Base-by-base conservation (phyloP, 2,329 filamentous ascomycete genomes). In the Epichloe baconii region DNA sequence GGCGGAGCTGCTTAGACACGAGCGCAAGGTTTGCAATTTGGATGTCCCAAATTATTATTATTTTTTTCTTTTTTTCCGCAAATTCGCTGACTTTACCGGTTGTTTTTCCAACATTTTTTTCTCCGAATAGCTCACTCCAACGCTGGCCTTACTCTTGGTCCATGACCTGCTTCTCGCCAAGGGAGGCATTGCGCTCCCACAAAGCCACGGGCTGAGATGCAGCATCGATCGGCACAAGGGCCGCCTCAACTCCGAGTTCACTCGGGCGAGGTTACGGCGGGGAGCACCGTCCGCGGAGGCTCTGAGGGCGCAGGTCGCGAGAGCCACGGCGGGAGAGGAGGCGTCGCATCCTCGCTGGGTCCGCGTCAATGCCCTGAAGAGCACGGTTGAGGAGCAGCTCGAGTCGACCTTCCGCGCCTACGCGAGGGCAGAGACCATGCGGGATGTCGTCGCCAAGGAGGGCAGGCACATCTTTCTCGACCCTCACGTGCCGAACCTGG, bases 131-230 rank as follows among this genome's bases (percentile, higher is more conserved):
- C 77, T 97, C 49, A 86, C 85, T 1, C 89, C 91, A 0, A 69
- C 83, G 4, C 76, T 98, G 48, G 81, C 89, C 7, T 71, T 97
- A 11, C 77, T 97, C 15, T 77, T 98, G 5, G 80, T 83, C 1
- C 90, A 98, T 68, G 93, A 98, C 60, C 77, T 93, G 44, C 73
- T 97, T 3, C 73, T 97, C 15, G 75, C 86, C 4, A 94, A 89
- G 65, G 76, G 77, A 40, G 90, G 91, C 55, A 84, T 98, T 57
- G 85, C 88, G 1, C 81, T 95, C 1, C 86, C 89, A 0, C 75
- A 82, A 19, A 81, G 76, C 17, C 91, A 97, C 67, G 86, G 87
- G 0, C 74, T 97, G 12, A 80, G 87, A 50, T 74, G 81, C 12
- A 76, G 86, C 0, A 74, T 96, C 43, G 84, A 88, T 58, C 78